Evolutionary conservation across 371 early-diverging fungal genomes (phyloP).

Genomic region (Mucor velutinosus): DNA sequence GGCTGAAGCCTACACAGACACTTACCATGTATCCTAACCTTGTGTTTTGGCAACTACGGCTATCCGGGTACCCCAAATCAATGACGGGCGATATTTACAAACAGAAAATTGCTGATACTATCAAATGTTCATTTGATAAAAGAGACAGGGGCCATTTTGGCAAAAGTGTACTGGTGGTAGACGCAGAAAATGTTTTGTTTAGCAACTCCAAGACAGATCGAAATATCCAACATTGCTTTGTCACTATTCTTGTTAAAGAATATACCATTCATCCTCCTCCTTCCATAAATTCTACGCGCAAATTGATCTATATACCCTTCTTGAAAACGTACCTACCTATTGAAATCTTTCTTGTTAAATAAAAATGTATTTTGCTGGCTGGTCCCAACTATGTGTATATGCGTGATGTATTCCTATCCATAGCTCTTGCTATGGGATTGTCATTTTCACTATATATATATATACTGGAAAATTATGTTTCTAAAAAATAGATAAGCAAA

Average conservation of each 20-base stretch:
- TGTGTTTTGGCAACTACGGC: neutral
- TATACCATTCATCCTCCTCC: neutral
- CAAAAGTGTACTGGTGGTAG: neutral
- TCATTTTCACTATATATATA: no score
- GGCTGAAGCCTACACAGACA: neutral
- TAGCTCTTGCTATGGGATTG: no score
- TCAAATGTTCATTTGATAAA: neutral
- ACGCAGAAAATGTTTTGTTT: neutral
- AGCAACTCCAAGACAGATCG: no score
- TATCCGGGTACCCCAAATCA: neutral
- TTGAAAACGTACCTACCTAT: neutral
- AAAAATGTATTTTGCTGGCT: neutral
- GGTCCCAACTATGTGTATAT: no score
- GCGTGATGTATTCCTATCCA: no score
- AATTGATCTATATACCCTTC: neutral
- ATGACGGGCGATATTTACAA: neutral
- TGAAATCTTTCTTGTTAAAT: neutral
- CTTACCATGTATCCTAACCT: neutral
- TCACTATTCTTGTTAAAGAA: neutral
- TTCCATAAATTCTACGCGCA: neutral
- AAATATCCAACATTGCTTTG: neutral
- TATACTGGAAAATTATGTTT: no score
- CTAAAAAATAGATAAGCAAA: no score
- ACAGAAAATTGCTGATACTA: neutral
- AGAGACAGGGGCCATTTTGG: neutral